Percentiles rank a stretch among this genome's conserved stretches.
Evolutionary conservation across 2,329 filamentous ascomycete species (phyloP).

Genomic region (Talaromyces sp.): DNA sequence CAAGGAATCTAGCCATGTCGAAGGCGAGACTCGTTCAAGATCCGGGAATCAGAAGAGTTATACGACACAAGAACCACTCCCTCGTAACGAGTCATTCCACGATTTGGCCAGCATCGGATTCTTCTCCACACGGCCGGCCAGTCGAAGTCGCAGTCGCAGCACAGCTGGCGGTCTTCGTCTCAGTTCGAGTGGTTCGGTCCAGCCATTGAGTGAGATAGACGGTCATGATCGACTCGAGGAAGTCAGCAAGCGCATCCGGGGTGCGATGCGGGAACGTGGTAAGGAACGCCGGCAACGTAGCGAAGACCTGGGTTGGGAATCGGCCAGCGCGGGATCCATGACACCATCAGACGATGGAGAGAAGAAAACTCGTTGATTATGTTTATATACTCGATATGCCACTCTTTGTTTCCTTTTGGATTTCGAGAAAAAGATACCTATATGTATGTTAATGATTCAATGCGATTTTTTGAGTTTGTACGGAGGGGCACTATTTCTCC

Average conservation of each 20-base stretch:
- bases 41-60: constrained; percentile 28
- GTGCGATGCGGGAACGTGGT: constrained; percentile 78
- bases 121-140: constrained; percentile 85
- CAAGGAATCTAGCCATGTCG: constrained; percentile 31
- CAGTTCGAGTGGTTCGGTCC: constrained; percentile 59
- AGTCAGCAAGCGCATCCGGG: constrained; percentile 78
- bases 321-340: constrained; percentile 39
- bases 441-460: neutral
- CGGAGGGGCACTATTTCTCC: neutral
- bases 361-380: constrained; percentile 36
- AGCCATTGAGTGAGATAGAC: constrained; percentile 64
- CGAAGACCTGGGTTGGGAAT: constrained; percentile 44
- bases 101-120: constrained; percentile 85
- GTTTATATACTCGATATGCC: neutral
- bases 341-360: constrained; percentile 38
- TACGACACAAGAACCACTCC: constrained; percentile 53
- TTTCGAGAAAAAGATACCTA: neutral
- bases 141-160: constrained; percentile 70
- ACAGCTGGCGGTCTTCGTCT: constrained; percentile 65
- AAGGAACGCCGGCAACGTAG: constrained; percentile 57
- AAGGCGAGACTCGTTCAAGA: constrained; percentile 22
- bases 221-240: constrained; percentile 73
- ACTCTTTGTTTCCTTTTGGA: neutral
- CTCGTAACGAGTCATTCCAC: constrained; percentile 89
- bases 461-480: neutral